Evolutionary conservation across 192 early-diverging fungal genomes (phyloP), one percentile per base, ranked within the genome.

Genomic region (Coemansia sp.): DNA sequence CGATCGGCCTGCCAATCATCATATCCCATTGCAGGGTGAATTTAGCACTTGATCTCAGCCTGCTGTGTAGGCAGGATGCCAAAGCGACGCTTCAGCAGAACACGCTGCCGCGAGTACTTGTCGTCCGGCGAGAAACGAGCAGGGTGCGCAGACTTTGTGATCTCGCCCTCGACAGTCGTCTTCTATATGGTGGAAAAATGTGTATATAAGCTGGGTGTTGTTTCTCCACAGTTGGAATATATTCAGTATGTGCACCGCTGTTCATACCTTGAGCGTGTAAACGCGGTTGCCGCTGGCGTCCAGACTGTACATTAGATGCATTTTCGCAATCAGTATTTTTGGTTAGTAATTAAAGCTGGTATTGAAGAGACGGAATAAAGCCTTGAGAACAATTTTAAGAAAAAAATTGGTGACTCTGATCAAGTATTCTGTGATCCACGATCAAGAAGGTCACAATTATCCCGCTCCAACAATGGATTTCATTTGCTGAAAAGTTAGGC

Each of bases 61-160:
- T 75, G 86, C 84, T 92, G 88, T 24, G 86, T 88, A 29, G 86
- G 88, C 53, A 98, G 85, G 41, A 97, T 71, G 27, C 92, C 91
- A 73, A 93, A 97, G 59, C 97, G 89, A 61, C 90, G 93, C 88
- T 98, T 98, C 69, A 98, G 85, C 22, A 92, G 95, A 19, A 98
- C 94, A 63, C 97, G 89, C 78, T 98, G 94, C 68, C 94, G 91
- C 55, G 94, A 97, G 85, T 88, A 98, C 85, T 97, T 96, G 88
- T 98, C 97, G 76, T 98, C 95, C 53, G 97, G 97, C 26, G 97
- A 98, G 85, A 98, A 98, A 54, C 95, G 93, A 20, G 97, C 96
- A 41, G 97, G 97, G 73, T 98, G 97, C 37, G 97, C 97, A n/a
- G 94, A 94, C 76, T 94, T 93, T 58, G 97, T 98, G 67, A 90